These are phyloP conservation scores for Avena insularis DNA, from an alignment of 176 grass and related monocot species.

Conservation along the genomic window DNA sequence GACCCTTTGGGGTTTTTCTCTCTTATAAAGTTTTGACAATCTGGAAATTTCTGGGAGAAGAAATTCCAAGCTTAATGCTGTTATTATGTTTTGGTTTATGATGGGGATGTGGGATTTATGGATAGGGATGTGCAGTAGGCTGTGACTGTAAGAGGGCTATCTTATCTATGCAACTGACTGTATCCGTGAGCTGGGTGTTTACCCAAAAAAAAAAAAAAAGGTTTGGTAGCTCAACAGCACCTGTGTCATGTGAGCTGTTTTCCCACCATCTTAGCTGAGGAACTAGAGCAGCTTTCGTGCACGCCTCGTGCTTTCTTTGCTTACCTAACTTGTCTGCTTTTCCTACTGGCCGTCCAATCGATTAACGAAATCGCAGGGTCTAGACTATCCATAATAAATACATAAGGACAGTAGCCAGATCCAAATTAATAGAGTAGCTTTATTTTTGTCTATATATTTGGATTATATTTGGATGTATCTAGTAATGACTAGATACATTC, in stretches of 20 bases:
- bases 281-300: constrained; percentile 1
- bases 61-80: background rate
- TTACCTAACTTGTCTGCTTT: background rate
- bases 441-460: too few relatives aligned
- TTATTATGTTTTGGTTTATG: too few relatives aligned
- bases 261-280: background rate
- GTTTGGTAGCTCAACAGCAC: too few relatives aligned
- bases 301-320: background rate
- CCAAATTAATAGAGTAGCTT: too few relatives aligned
- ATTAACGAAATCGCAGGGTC: too few relatives aligned
- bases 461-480: too few relatives aligned
- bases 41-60: background rate
- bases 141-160: too few relatives aligned
- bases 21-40: background rate
- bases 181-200: background rate
- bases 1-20: background rate
- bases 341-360: background rate
- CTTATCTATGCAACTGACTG: background rate
- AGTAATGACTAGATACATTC: too few relatives aligned
- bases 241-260: too few relatives aligned
- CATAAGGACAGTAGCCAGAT: too few relatives aligned
- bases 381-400: too few relatives aligned
- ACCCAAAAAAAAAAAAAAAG: too few relatives aligned
- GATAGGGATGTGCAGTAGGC: background rate
- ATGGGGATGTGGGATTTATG: background rate